These are phyloP conservation scores for Claviceps monticola DNA, from an alignment of 2,329 filamentous ascomycete species.

Conservation along the genomic window DNA sequence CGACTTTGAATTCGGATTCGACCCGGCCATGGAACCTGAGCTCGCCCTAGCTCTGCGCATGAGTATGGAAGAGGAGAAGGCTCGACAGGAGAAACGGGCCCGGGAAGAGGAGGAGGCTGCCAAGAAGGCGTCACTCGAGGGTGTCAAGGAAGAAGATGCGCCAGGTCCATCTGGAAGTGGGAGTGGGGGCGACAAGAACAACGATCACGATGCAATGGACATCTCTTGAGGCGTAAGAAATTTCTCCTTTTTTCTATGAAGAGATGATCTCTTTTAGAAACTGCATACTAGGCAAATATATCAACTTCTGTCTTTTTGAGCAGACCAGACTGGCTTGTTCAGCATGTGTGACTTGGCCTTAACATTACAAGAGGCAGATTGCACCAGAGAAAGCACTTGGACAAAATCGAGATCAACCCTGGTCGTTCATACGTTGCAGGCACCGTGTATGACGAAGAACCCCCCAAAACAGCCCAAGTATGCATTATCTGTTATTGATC, in stretches of 20 bases:
- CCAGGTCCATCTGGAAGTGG: constrained; percentile 35
- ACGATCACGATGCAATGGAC: constrained; percentile 46
- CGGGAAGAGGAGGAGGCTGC: constrained; percentile 60
- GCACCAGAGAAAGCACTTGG: no score
- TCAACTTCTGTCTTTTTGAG: not conserved
- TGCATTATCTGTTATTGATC: constrained; percentile 42
- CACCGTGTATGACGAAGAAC: not conserved
- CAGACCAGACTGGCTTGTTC: not conserved
- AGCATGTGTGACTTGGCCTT: not conserved
- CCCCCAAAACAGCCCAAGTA: not conserved
- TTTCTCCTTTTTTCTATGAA: not conserved
- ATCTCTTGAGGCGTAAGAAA: constrained; percentile 40
- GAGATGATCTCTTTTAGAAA: constrained; percentile 15
- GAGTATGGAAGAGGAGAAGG: constrained; percentile 97
- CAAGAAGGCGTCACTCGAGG: constrained; percentile 63
- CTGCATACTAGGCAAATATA: constrained; percentile 14
- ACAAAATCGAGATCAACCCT: not conserved
- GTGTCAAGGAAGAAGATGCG: constrained; percentile 69
- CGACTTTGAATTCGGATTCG: constrained; percentile 65
- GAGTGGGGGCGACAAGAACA: constrained; percentile 43
- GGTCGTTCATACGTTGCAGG: not conserved
- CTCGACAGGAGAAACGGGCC: constrained; percentile 74
- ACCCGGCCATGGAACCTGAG: constrained; percentile 84
- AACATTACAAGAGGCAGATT: not conserved
- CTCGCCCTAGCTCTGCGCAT: constrained; percentile 87